Evolutionary conservation across 2,329 filamentous ascomycete species (phyloP), one percentile per base, ranked within the genome.

Genomic region (Sporothrix dimorphospora): DNA sequence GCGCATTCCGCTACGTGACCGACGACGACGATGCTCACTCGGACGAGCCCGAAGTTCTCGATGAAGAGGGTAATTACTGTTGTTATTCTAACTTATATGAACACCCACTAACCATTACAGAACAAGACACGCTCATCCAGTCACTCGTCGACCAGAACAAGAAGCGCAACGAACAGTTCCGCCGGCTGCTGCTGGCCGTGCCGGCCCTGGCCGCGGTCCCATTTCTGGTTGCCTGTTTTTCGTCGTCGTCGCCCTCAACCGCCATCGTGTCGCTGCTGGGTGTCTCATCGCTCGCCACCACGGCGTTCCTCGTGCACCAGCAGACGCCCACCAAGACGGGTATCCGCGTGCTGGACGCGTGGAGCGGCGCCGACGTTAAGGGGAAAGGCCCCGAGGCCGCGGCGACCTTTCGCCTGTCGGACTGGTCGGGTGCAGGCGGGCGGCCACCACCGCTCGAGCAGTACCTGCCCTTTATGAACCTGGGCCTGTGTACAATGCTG

Each of bases 1-100:
- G 88, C 77, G 91, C 92, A 9, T 96, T 97, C 81, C 88, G 87
- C 73, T 96, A 95, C 81, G 91, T 91, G 4, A 81, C 83, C 72
- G 89, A 91, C 77, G 85, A 85, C 77, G 85, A 85, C 74, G 84
- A 87, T 72, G 83, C 85, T 75, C 79, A 80, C 70, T 84, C 87
- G 47, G 84, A 86, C 79, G 81, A 85, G 40, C 86, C 87, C 14
- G 86, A 90, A 75, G 87, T 89, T 71, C 84, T 96, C 73, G 93
- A 96, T 79, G 92, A 94, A 81, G 87, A 94, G 86, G 91, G 91
- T 91, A 79, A 75, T 55, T n/a, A 8, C n/a, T n/a, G 6, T 40
- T 19, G 38, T 3, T 27, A 47, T 47, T 30, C 24, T 30, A 38
- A 16, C n/a, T 7, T 55, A 8, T 11, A 16, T 30, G 24, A 19